These are phyloP conservation scores for Zygosaccharomyces pseudobailii DNA, from an alignment of 1,139 yeast genomes.

Conservation along the genomic window DNA sequence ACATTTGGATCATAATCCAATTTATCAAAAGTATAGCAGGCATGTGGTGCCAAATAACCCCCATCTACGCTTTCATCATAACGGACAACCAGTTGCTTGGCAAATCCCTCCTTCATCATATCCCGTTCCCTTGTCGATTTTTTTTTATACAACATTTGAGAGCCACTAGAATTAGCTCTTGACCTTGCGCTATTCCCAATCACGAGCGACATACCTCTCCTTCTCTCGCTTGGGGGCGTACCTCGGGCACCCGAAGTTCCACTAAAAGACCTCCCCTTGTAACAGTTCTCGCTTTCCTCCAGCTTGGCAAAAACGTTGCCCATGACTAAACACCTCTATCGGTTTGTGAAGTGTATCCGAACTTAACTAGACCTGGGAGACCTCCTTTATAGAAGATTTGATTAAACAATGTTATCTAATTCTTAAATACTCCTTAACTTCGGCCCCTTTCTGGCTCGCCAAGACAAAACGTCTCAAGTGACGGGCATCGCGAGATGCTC, in stretches of 20 bases:
- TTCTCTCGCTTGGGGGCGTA: constrained; percentile 8
- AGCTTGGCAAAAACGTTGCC: constrained; percentile 12
- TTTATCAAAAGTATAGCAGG: constrained; percentile 69
- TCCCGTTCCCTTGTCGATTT: constrained; percentile 50
- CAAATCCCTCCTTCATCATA: constrained; percentile 48
- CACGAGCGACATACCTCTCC: constrained; percentile 27
- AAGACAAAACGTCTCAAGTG: neutral
- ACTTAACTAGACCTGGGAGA: neutral
- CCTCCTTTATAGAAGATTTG: neutral
- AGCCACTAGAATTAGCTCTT: constrained; percentile 14
- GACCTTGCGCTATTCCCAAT: constrained; percentile 16
- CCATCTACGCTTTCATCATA: constrained; percentile 67
- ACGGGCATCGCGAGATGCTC: neutral
- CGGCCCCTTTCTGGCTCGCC: neutral
- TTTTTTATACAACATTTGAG: constrained; percentile 23
- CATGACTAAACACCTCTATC: constrained; percentile 4
- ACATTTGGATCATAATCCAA: constrained; percentile 69
- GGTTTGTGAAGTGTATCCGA: neutral
- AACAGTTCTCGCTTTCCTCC: constrained; percentile 9
- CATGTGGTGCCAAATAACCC: constrained; percentile 80
- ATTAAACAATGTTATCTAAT: neutral
- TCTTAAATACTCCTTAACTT: constrained; percentile 1
- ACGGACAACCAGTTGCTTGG: constrained; percentile 51
- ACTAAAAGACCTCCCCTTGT: constrained; percentile 7
- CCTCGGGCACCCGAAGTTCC: constrained; percentile 5